Base-by-base conservation (phyloP, 208 protist species). In the Herpetomonas muscarum region DNA sequence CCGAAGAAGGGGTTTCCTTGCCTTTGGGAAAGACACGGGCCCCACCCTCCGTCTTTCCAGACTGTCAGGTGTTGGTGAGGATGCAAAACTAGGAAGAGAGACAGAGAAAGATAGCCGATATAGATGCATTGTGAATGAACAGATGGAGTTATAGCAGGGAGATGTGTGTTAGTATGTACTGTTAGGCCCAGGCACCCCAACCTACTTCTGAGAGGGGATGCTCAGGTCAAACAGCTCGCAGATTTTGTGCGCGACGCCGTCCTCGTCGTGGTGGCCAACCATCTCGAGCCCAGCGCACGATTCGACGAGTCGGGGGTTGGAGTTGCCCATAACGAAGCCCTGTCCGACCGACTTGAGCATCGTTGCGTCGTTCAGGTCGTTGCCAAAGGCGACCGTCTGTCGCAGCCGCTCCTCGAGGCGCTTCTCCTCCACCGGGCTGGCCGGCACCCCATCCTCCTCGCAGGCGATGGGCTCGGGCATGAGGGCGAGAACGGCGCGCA, bases 281-380 rank as follows among this genome's bases (percentile, higher is more conserved):
- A 82, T 67, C 58, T 83, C 76, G 50, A 87, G 32, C 13, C 72
- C 56, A 1, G 64, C 59, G 50, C 67, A 65, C 44, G 55, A 51
- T 26, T 51, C 62, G 31, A 64, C 71, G 19, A 87, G 57, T 25
- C 63, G 62, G 15, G 74, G 68, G 37, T 70, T 70, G 0, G 64
- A 64, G 52, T 87, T 87, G 12, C 47, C 51, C 79, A 87, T 83
- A 15, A 83, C 56, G 30, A 62, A 87, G 3, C 79, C 75, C 47
- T 81, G 75, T 0, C 76, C 79, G 3, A 49, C 64, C 42, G 57
- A 30, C 46, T 24, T 29, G 17, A 87, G 53, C 75, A 87, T 82
- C 31, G 72, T 55, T 13, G 65, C 65, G 48, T 87, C 79, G 53
- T 87, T 82, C 44, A 81, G 59, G 24, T 66, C 79, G 36, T 87